Conservation (phyloP, 495 filamentous ascomycete species). For the Neurospora cerealis region DNA sequence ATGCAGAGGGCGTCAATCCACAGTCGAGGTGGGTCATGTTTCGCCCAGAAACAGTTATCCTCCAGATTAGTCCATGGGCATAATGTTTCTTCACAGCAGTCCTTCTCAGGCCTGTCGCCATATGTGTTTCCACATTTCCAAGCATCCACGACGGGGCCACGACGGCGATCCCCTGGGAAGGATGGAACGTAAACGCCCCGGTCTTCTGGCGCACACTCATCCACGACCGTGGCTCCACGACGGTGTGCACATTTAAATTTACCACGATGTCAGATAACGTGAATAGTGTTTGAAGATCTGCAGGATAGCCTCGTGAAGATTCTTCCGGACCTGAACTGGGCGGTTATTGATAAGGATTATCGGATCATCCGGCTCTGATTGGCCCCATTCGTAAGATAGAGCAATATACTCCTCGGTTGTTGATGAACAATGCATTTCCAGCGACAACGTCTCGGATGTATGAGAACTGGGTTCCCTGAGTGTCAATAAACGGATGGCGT, state of each 20-base stretch:
- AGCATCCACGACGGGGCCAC: not conserved
- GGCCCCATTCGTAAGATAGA: not conserved
- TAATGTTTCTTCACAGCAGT: not conserved
- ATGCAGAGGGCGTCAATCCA: not conserved
- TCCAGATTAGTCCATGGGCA: not conserved
- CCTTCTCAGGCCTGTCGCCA: not conserved
- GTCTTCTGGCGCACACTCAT: not conserved
- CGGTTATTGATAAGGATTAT: not conserved
- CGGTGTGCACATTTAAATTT: not conserved
- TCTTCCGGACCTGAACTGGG: not conserved
- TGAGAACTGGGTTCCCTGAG: not conserved
- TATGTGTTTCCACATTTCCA: not conserved
- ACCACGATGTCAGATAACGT: not conserved
- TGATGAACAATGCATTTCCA: not conserved
- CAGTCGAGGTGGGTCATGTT: not conserved
- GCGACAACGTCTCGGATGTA: not conserved
- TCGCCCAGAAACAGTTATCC: not conserved
- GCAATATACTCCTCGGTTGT: not conserved
- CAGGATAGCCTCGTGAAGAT: not conserved
- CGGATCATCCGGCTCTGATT: not conserved
- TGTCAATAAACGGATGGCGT: not conserved
- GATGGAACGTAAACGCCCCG: not conserved
- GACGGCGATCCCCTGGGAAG: accelerated
- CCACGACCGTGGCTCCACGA: not conserved
- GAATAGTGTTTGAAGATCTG: not conserved